Conservation (phyloP, 768 basidiomycete genomes). For the Pisolithus marmoratus region DNA sequence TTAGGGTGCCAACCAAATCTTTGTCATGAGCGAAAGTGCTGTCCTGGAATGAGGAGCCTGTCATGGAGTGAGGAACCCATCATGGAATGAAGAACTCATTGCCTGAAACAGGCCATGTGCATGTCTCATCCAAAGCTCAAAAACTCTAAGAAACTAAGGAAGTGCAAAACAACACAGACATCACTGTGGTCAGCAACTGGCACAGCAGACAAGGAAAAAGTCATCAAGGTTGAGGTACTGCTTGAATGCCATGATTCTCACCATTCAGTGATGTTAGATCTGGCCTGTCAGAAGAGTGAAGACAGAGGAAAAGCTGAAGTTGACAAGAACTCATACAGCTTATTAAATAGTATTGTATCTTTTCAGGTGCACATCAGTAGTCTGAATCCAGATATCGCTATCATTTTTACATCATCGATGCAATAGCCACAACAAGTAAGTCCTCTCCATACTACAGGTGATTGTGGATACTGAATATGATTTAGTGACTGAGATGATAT, state of each 20-base stretch:
- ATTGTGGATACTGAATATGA: neutral
- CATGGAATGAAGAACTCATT: conserved; percentile 54
- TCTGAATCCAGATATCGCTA: conserved; percentile 54
- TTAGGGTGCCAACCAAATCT: conserved; percentile 76
- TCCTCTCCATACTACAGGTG: neutral
- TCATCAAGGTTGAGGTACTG: conserved; percentile 52
- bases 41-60: conserved; percentile 58
- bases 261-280: conserved; percentile 64
- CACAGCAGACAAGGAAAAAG: conserved; percentile 51
- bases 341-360: conserved; percentile 57
- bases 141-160: conserved; percentile 56
- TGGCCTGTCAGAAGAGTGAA: conserved; percentile 46
- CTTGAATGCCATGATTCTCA: conserved; percentile 36
- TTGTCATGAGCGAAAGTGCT: conserved; percentile 84
- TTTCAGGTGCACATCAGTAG: conserved; percentile 64
- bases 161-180: conserved; percentile 21
- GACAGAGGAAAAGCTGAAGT: conserved; percentile 25
- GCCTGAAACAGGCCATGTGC: conserved; percentile 58
- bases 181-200: conserved; percentile 8
- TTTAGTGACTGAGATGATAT: conserved; percentile 53
- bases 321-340: conserved; percentile 34
- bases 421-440: conserved; percentile 44
- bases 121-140: conserved; percentile 72
- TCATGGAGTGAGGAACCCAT: conserved; percentile 71
- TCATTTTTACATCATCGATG: conserved; percentile 53